Evolutionary conservation across 768 basidiomycete species (phyloP).

Genomic region (Leccinum barrowsii): DNA sequence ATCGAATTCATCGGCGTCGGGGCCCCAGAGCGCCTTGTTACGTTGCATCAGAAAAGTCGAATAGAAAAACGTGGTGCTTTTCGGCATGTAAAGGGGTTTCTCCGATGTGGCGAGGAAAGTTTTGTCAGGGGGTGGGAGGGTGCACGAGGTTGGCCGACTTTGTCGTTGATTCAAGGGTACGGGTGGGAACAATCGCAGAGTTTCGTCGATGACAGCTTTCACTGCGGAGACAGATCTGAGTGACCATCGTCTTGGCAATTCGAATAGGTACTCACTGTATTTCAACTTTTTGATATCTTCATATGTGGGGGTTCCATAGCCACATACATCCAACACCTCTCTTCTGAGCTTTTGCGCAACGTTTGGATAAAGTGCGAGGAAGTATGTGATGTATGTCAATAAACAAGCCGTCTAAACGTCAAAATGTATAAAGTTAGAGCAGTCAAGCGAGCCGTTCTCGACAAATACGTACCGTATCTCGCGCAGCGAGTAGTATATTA

Average conservation of each 20-base stretch:
- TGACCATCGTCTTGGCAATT: background rate
- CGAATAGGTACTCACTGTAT: constrained; percentile 48
- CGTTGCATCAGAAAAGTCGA: constrained; percentile 64
- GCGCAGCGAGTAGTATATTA: constrained; percentile 70
- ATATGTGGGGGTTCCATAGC: constrained; percentile 48
- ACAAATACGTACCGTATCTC: constrained; percentile 61
- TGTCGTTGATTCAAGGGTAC: constrained; percentile 72
- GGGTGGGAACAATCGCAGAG: constrained; percentile 73
- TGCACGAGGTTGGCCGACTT: constrained; percentile 44
- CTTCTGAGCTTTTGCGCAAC: constrained; percentile 49
- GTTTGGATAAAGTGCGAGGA: constrained; percentile 63
- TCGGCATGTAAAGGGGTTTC: constrained; percentile 57
- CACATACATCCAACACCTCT: constrained; percentile 60
- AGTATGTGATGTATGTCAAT: constrained; percentile 67
- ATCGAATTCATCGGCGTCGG: constrained; percentile 72
- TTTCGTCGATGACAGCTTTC: constrained; percentile 77
- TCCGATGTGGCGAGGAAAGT: constrained; percentile 38
- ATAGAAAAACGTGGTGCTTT: constrained; percentile 53
- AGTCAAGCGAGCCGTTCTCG: background rate
- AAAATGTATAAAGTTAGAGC: background rate
- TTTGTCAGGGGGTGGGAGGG: constrained; percentile 49
- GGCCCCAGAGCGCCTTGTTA: constrained; percentile 66
- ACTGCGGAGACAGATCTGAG: constrained; percentile 36
- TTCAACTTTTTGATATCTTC: constrained; percentile 56
- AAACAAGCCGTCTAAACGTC: constrained; percentile 58